Evolutionary conservation across 257 asterid genomes (phyloP).

Genomic region (Schizonepeta tenuifolia): DNA sequence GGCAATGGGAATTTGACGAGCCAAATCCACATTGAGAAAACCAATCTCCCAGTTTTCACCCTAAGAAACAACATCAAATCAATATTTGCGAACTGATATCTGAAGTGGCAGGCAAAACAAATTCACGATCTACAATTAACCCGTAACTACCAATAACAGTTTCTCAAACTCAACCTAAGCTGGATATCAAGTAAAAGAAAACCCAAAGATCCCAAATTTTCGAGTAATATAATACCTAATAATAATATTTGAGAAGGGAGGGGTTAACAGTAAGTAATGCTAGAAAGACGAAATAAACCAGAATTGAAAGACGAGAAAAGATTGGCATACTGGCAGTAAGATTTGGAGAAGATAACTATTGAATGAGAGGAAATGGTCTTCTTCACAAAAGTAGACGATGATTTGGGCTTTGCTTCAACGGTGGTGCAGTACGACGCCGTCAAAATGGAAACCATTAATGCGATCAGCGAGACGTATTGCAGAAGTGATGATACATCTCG

Average conservation of each 20-base stretch:
- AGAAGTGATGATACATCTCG: slow-evolving; percentile 23
- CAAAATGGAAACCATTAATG: slow-evolving; percentile 35
- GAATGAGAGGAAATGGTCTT: slow-evolving; percentile 68
- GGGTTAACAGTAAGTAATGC: background rate
- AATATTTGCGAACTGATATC: background rate
- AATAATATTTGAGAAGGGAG: background rate
- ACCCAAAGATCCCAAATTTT: background rate
- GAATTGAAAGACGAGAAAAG: background rate
- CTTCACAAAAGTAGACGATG: slow-evolving; percentile 55
- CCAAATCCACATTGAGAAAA: background rate
- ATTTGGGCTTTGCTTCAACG: slow-evolving; percentile 46
- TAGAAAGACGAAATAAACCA: background rate
- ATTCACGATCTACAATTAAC: background rate
- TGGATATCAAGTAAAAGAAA: background rate
- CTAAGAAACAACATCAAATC: slow-evolving; percentile 10
- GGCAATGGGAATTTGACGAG: background rate
- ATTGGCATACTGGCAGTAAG: slow-evolving; percentile 80
- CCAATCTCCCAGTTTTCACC: slow-evolving; percentile 9
- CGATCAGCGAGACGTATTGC: slow-evolving; percentile 34
- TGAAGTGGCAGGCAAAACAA: slow-evolving; percentile 11
- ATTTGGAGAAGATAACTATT: slow-evolving; percentile 87
- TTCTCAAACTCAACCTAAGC: background rate
- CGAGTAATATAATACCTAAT: background rate
- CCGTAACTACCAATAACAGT: background rate
- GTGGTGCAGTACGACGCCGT: slow-evolving; percentile 35